Conservation (phyloP, 2,329 filamentous ascomycete genomes). For the Botrytis fabae region DNA sequence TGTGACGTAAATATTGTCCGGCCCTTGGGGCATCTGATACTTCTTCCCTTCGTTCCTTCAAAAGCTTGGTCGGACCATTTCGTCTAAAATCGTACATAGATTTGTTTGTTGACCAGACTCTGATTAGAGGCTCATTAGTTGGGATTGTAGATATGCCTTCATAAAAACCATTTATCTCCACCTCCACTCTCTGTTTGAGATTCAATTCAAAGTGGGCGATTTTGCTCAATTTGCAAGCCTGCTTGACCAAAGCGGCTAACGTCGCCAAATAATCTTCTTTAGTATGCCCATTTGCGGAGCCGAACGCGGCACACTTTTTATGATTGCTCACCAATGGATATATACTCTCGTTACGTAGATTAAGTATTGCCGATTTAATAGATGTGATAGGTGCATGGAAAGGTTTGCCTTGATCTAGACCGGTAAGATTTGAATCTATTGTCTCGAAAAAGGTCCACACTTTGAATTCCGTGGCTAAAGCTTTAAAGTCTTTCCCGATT, state of each 20-base stretch:
- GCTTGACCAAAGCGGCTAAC: background rate
- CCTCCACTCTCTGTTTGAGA: background rate
- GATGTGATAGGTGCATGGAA: conserved; percentile 26
- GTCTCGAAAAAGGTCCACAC: conserved; percentile 26
- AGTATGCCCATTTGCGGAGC: background rate
- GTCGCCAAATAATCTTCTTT: background rate
- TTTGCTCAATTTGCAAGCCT: background rate
- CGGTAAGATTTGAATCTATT: conserved; percentile 22
- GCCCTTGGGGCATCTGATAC: background rate
- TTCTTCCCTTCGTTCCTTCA: conserved; percentile 22
- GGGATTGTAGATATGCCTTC: background rate
- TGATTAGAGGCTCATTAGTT: background rate
- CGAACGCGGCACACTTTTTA: conserved; percentile 6
- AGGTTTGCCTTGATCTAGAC: conserved; percentile 10
- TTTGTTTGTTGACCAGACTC: conserved; percentile 20
- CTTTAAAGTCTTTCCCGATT: conserved; percentile 22
- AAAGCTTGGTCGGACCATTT: conserved; percentile 10
- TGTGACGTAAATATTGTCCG: conserved; percentile 6
- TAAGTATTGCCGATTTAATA: conserved; percentile 25
- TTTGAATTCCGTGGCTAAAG: conserved; percentile 23
- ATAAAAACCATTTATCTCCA: conserved; percentile 14
- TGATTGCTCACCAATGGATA: conserved; percentile 24
- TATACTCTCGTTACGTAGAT: conserved; percentile 23
- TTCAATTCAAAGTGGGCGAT: background rate
- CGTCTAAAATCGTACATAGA: conserved; percentile 15